Conservation (phyloP, 371 early-diverging fungal genomes). For the Furculomyces boomerangus region DNA sequence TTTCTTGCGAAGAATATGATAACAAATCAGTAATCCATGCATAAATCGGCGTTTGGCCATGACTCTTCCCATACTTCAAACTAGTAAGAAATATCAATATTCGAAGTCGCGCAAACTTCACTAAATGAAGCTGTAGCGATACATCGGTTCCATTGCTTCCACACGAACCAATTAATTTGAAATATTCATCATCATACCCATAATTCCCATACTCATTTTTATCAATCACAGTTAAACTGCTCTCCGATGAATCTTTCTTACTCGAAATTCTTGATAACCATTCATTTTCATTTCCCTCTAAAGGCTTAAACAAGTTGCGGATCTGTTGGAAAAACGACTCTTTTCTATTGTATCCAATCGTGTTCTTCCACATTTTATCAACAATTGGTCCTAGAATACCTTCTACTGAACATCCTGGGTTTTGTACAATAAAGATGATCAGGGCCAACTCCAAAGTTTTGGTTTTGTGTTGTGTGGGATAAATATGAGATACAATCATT, state of each 20-base stretch:
- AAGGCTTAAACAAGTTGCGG: slow-evolving; percentile 10
- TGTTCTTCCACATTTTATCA: slow-evolving; percentile 14
- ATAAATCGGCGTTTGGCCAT: slow-evolving; percentile 18
- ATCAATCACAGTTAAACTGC: background rate
- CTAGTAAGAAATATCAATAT: slow-evolving; percentile 14
- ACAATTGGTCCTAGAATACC: slow-evolving; percentile 20
- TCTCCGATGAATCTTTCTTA: background rate
- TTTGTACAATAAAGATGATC: slow-evolving; percentile 14
- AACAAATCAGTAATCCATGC: slow-evolving; percentile 18
- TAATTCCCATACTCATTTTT: no score
- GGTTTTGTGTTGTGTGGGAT: no score
- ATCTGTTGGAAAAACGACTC: slow-evolving; percentile 13
- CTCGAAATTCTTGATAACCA: background rate
- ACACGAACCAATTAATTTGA: background rate
- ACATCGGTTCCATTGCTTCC: background rate
- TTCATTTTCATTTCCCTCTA: background rate
- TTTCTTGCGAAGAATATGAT: slow-evolving; percentile 6
- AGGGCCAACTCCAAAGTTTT: slow-evolving; percentile 16
- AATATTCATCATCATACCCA: background rate
- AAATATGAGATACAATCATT: no score
- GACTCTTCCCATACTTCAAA: slow-evolving; percentile 17
- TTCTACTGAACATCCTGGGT: slow-evolving; percentile 17
- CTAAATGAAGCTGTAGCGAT: background rate
- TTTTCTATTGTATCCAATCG: slow-evolving; percentile 10
- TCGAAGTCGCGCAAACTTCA: slow-evolving; percentile 8